Conservation (phyloP, 345 rosid genomes). For the Punica granatum region DNA sequence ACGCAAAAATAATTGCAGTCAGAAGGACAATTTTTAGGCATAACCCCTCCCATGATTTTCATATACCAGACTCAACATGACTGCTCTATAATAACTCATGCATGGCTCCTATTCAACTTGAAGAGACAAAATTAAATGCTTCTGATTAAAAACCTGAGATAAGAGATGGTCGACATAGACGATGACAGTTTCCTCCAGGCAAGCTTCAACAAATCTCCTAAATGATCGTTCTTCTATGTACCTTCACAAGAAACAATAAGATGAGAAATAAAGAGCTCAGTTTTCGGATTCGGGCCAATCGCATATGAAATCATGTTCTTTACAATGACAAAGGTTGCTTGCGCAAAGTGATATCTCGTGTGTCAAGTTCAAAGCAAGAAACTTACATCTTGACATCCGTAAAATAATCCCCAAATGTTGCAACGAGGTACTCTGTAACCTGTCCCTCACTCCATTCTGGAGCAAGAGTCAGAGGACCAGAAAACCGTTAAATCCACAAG, state of each 20-base stretch:
- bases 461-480: conserved; percentile 16
- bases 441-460: conserved; percentile 97
- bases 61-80: neutral
- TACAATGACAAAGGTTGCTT: neutral
- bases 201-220: conserved; percentile 92
- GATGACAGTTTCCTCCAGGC: conserved; percentile 84
- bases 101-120: neutral
- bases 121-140: neutral
- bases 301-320: neutral
- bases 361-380: conserved; percentile 6
- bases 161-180: conserved; percentile 87
- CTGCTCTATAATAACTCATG: neutral
- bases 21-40: neutral
- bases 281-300: conserved; percentile 1
- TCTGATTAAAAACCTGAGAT: conserved; percentile 48
- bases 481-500: neutral
- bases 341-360: neutral
- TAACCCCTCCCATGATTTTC: neutral
- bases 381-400: conserved; percentile 93
- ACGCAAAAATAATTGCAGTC: neutral
- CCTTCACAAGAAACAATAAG: conserved; percentile 37
- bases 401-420: conserved; percentile 94
- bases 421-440: conserved; percentile 88
- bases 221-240: conserved; percentile 94
- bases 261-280: conserved; percentile 11